Conservation (phyloP, 75 land plant species). For the Picea sitchensis region DNA sequence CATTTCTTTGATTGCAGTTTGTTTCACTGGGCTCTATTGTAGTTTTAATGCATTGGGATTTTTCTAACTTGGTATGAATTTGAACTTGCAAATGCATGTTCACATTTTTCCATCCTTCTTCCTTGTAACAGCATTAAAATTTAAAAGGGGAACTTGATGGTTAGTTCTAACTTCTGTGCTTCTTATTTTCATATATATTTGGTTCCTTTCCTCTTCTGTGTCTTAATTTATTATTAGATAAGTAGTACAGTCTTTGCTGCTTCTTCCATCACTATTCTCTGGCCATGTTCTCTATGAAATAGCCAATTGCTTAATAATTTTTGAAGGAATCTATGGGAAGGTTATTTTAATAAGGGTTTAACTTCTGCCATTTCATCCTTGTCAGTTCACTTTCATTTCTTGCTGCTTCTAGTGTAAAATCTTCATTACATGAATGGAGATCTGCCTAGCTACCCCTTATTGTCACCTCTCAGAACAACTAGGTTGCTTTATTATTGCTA, state of each 20-base stretch:
- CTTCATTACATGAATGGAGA: too few species aligned
- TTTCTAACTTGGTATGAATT: background rate
- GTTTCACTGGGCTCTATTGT: background rate
- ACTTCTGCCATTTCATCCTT: too few species aligned
- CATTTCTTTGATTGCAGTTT: background rate
- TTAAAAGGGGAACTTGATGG: background rate
- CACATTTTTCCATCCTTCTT: background rate
- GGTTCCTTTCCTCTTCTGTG: background rate
- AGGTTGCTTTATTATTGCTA: too few species aligned
- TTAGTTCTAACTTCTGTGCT: background rate
- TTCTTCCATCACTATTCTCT: background rate
- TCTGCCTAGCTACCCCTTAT: too few species aligned
- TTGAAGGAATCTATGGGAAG: too few species aligned
- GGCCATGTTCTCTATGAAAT: too few species aligned
- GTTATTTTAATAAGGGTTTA: too few species aligned
- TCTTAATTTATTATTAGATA: background rate
- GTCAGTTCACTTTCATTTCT: too few species aligned
- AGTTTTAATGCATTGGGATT: background rate
- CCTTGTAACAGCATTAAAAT: background rate
- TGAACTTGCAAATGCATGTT: background rate
- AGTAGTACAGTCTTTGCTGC: too few species aligned
- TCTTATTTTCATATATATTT: background rate
- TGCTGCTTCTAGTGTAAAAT: too few species aligned
- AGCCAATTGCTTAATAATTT: too few species aligned
- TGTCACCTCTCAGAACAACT: too few species aligned